Conservation (phyloP, 2,329 filamentous ascomycete species). For the Clarireedia hainanense region DNA sequence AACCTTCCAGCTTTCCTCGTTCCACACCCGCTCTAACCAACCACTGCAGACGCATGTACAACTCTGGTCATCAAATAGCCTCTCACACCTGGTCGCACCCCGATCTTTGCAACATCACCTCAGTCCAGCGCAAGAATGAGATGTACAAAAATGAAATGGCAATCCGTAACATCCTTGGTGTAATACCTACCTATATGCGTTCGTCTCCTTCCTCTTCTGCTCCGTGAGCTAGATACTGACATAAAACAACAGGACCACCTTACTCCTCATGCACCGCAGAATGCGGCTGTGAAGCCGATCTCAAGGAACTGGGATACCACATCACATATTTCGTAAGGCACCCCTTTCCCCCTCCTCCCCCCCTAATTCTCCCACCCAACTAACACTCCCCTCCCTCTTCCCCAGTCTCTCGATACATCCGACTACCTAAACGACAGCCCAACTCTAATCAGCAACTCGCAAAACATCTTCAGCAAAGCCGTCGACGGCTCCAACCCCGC, state of each 20-base stretch:
- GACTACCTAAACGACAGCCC: slow-evolving; percentile 40
- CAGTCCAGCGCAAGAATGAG: slow-evolving; percentile 36
- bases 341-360: not conserved
- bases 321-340: slow-evolving; percentile 37
- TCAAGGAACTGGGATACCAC: slow-evolving; percentile 37
- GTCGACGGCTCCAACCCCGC: slow-evolving; percentile 2
- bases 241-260: slow-evolving; percentile 25
- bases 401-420: slow-evolving; percentile 35
- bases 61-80: slow-evolving; percentile 51
- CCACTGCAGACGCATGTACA: slow-evolving; percentile 18
- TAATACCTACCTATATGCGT: slow-evolving; percentile 46
- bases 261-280: slow-evolving; percentile 36
- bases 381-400: not conserved
- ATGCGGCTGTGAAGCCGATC: slow-evolving; percentile 31
- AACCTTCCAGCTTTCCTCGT: not conserved
- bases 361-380: too few species aligned
- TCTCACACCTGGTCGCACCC: slow-evolving; percentile 48
- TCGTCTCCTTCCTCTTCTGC: slow-evolving; percentile 28
- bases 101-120: slow-evolving; percentile 36
- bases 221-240: not conserved
- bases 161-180: slow-evolving; percentile 44
- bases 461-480: slow-evolving; percentile 30
- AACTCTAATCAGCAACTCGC: slow-evolving; percentile 36
- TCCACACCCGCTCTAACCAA: slow-evolving; percentile 12
- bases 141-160: slow-evolving; percentile 48